A percentile compares a stretch with the other conserved stretches of the same genome.
Conservation (phyloP, 495 filamentous ascomycete genomes). For the Aspergillus nidulans region DNA sequence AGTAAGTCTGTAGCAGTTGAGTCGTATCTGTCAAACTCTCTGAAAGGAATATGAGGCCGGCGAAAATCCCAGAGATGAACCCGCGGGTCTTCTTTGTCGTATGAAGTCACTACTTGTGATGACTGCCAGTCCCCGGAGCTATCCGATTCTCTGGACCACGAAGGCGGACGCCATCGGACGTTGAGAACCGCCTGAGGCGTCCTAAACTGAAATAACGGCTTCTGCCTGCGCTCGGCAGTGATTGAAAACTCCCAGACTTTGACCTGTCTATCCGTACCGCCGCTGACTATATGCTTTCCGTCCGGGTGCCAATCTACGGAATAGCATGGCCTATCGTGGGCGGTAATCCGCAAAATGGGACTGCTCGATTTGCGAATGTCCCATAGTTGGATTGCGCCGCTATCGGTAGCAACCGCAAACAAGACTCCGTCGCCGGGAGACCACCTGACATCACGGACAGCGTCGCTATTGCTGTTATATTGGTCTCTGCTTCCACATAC, state of each 20-base stretch:
- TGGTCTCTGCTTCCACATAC: conserved; percentile 51
- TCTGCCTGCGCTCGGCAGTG: conserved; percentile 74
- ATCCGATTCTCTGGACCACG: conserved; percentile 62
- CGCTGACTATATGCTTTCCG: conserved; percentile 83
- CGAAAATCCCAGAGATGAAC: conserved; percentile 93
- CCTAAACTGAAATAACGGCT: conserved; percentile 57
- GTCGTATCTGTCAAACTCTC: conserved; percentile 75
- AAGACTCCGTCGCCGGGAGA: conserved; percentile 76
- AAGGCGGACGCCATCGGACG: conserved; percentile 82
- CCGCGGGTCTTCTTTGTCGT: conserved; percentile 60
- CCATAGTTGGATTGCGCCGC: conserved; percentile 70
- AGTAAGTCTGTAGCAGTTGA: conserved; percentile 69
- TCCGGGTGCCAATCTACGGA: conserved; percentile 95
- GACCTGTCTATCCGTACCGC: conserved; percentile 75
- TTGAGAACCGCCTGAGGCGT: conserved; percentile 66
- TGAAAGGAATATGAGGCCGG: conserved; percentile 77
- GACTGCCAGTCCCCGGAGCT: conserved; percentile 62
- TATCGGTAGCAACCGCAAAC: conserved; percentile 89
- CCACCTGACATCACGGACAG: conserved; percentile 84
- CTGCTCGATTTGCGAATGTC: conserved; percentile 57
- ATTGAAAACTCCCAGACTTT: conserved; percentile 89
- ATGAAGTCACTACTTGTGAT: conserved; percentile 64
- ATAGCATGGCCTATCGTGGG: conserved; percentile 74
- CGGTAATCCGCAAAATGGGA: conserved; percentile 69
- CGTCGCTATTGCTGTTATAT: conserved; percentile 66